Conservation (phyloP, 1,284 basidiomycete genomes). For the Ustilago bromivora region DNA sequence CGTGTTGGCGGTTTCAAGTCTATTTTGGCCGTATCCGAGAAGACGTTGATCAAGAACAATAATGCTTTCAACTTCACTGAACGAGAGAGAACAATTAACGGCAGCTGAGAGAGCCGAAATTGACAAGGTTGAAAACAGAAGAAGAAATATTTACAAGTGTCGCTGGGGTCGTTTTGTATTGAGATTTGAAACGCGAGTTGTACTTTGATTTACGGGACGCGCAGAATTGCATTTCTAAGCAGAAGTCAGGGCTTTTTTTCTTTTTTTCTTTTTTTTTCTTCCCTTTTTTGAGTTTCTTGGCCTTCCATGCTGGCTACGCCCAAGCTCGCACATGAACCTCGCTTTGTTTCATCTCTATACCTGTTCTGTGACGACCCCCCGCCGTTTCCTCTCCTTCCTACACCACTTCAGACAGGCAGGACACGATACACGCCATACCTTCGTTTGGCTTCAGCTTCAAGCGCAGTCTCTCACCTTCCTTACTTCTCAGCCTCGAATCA, state of each 20-base stretch:
- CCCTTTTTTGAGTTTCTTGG: not conserved
- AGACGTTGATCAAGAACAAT: no score
- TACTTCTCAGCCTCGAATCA: not conserved
- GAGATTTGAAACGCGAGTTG: not conserved
- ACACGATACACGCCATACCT: not conserved
- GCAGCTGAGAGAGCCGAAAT: not conserved
- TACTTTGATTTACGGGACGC: conserved; percentile 5
- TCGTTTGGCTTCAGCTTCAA: not conserved
- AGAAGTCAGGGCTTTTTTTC: not conserved
- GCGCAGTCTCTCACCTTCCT: not conserved
- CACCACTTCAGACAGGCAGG: not conserved
- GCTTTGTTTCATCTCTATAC: not conserved
- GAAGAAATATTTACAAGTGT: not conserved
- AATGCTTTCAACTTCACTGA: not conserved
- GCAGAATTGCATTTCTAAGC: conserved; percentile 1
- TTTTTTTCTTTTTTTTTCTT: not conserved
- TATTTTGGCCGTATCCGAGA: no score
- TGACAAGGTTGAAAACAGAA: not conserved
- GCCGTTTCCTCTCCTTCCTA: not conserved
- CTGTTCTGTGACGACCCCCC: not conserved
- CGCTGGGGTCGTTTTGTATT: conserved; percentile 2
- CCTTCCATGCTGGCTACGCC: conserved; percentile 1
- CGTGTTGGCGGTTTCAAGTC: not conserved
- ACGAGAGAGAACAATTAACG: not conserved
- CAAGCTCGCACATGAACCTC: not conserved